Evolutionary conservation across 1,139 yeast genomes (phyloP), one percentile per base, ranked within the genome.

Genomic region (Yamadazyma membranifaciens): DNA sequence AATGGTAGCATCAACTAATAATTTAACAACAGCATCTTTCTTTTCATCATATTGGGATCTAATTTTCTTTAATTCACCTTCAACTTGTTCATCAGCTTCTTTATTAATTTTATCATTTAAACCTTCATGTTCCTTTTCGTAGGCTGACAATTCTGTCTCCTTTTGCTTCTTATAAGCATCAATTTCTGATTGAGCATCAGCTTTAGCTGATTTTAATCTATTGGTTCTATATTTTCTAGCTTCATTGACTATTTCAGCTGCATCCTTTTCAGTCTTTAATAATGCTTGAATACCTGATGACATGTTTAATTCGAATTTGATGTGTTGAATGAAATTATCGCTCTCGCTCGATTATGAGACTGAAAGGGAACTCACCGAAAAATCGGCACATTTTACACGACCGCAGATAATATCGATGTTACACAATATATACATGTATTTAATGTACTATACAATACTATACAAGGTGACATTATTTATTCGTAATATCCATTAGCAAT

Each of bases 181-280:
- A 57, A 92, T 87, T 66, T 92, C 98, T 45, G 77, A 70, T 52
- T 89, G 85, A 31, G 98, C 98, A 62, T 92, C 98, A 33, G 83
- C 72, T 73, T 89, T 91, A 42, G 98, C 97, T 34, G 94, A 89
- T 78, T 92, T 92, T 64, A 92, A 76, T 55, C 95, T 86, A 59
- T 80, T 81, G 34, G 95, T 79, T 65, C 96, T 88, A 73, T 83
- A 83, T 54, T 80, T 74, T 72, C 96, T 86, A 29, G 98, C 96
- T 60, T 84, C 85, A 54, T 89, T 80, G 50, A 92, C 98, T 51
- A 91, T 87, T 57, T 84, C 94, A 53, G 95, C 97, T 16, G 98
- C 98, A 57, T 88, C 94, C 69, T 87, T 88, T 71, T 92, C 98
- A 44, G 98, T 95, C 73, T 83, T 63, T 45, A 64, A 62, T 41